Percentiles rank a stretch among this genome's conserved stretches.
These are phyloP conservation scores for Gillenia trifoliata DNA, from an alignment of 306 rosid species.

Conservation along the genomic window DNA sequence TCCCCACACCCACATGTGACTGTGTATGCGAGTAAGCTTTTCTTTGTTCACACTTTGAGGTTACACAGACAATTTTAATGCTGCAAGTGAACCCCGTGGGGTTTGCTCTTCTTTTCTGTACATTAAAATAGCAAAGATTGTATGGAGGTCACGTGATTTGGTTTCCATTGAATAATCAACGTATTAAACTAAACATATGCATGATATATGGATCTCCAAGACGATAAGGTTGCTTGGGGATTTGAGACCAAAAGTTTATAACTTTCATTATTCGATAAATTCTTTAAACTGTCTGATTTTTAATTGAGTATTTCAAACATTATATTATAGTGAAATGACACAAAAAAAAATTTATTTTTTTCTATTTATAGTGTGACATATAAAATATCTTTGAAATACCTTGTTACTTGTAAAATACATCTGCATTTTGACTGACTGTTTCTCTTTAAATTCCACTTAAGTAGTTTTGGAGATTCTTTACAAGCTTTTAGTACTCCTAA, in stretches of 20 bases:
- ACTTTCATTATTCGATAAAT: background rate
- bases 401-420: background rate
- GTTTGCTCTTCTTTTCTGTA: background rate
- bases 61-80: background rate
- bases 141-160: slow-evolving; percentile 5
- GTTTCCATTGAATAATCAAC: background rate
- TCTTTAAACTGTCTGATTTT: no score
- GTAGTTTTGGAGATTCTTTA: no score
- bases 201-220: background rate
- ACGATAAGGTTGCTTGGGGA: background rate
- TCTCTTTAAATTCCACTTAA: no score
- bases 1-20: background rate
- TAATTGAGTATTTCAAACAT: no score
- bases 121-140: background rate
- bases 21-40: background rate
- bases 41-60: background rate
- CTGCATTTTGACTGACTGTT: background rate
- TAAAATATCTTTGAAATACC: no score
- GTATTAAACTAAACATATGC: background rate
- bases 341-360: no score
- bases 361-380: no score
- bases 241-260: background rate
- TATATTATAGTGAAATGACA: no score
- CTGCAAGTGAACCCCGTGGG: background rate
- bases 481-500: no score